Evolutionary conservation across 116 monocot genomes (phyloP), one percentile per base, ranked within the genome.

Genomic region (Dioscorea cayenensis): DNA sequence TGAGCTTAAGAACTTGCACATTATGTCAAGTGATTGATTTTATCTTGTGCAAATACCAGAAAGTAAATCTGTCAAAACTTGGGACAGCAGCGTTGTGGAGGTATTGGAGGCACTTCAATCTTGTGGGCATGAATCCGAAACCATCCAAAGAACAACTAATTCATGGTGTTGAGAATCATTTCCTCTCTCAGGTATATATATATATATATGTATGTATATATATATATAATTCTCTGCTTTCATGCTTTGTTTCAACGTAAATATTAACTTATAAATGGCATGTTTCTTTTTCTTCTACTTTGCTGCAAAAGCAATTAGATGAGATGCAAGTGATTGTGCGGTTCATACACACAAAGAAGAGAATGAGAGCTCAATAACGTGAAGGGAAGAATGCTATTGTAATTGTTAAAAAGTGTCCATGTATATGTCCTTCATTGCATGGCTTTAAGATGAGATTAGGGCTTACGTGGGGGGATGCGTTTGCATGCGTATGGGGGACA

Each of bases 301-400:
- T 17, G 43, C 11, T 69, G 58, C 60, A 70, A 80, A 78, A 95
- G 91, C 91, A 86, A 85, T 50, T 91, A 83, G 95, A 95, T 66
- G 95, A 95, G 77, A 70, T 89, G 84, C 89, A 95, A 85, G 95
- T 88, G 23, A 91, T 95, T 16, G 58, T 84, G 72, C 78, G 76
- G 25, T 91, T 95, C 87, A 91, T 86, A 32, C 73, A 72, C 70
- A 70, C 86, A 16, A 79, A 91, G 1, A 91, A 83, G 85, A 95
- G 77, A 6, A 49, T 73, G 27, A 67, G 66, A 35, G 67, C 76
- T 14, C 71, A 68, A 49, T 14, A 28, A 36, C 14, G 7, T 11
- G 21, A 43, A 43, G 43, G 0, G 55, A 5, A 23, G 66, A 19
- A 51, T 49, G 23, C 36, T 18, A 2, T 72, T 38, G 19, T 14